phyloP scores from a whole-genome alignment of 306 rosid species.

The Quercus variabilis region DNA sequence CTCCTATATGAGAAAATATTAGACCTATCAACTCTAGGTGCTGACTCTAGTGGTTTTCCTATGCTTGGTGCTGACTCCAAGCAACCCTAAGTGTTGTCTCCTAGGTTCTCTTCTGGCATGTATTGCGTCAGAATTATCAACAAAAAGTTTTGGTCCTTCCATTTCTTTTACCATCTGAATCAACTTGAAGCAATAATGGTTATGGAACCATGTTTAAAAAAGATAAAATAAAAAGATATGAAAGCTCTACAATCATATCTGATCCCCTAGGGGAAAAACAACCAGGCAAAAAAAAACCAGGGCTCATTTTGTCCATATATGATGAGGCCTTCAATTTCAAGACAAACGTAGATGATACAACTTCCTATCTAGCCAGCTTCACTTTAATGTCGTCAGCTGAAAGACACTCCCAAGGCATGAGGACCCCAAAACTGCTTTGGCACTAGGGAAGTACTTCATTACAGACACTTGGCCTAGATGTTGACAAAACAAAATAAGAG shows the following conservation, averaged over 20 bases:
- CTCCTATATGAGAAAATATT: no score
- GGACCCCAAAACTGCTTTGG: background rate
- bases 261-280: background rate
- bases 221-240: background rate
- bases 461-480: background rate
- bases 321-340: background rate
- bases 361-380: background rate
- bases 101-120: no score
- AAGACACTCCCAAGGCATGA: background rate
- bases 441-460: background rate
- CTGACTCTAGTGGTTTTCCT: no score
- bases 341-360: background rate
- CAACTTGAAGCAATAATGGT: no score
- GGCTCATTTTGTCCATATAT: background rate
- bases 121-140: no score
- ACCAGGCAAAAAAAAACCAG: background rate
- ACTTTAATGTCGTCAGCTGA: background rate
- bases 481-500: background rate
- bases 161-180: background rate
- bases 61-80: background rate
- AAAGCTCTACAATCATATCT: background rate
- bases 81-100: no score
- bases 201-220: no score
- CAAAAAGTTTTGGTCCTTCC: background rate
- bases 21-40: no score